These are phyloP conservation scores for Steccherinum ochraceum DNA, from an alignment of 768 basidiomycete genomes.

Conservation along the genomic window DNA sequence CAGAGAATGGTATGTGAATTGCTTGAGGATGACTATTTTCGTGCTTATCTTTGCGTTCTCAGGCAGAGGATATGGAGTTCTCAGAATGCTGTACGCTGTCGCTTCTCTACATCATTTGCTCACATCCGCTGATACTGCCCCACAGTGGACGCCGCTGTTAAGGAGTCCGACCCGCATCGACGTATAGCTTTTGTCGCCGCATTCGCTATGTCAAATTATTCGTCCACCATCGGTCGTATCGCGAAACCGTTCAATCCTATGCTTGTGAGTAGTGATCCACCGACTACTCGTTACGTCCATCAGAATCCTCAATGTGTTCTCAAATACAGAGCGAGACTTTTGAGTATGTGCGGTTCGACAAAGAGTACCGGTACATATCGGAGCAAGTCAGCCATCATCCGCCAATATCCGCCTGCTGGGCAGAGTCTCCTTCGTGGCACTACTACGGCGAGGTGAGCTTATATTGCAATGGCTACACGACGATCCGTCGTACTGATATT, in stretches of 20 bases:
- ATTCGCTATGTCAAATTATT: slow-evolving; percentile 98
- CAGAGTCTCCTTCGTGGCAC: slow-evolving; percentile 82
- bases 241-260: slow-evolving; percentile 98
- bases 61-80: slow-evolving; percentile 97
- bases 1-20: slow-evolving; percentile 71
- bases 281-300: too few relatives aligned
- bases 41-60: slow-evolving; percentile 1
- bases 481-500: slow-evolving; percentile 1
- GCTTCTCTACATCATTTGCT: not conserved
- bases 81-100: slow-evolving; percentile 75
- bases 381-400: slow-evolving; percentile 99
- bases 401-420: slow-evolving; percentile 94
- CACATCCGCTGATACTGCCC: not conserved
- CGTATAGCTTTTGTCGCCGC: slow-evolving; percentile 91
- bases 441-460: slow-evolving; percentile 77
- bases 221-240: slow-evolving; percentile 91
- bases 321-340: slow-evolving; percentile 90
- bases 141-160: slow-evolving; percentile 78
- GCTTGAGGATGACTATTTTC: slow-evolving; percentile 4
- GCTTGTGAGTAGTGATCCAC: slow-evolving; percentile 55
- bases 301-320: not conserved
- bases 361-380: slow-evolving; percentile 86
- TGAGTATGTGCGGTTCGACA: slow-evolving; percentile 85
- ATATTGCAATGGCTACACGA: too few relatives aligned
- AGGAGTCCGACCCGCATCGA: slow-evolving; percentile 68